Evolutionary conservation across 2,329 filamentous ascomycete genomes (phyloP).

Genomic region (Phaeoacremonium minimum): DNA sequence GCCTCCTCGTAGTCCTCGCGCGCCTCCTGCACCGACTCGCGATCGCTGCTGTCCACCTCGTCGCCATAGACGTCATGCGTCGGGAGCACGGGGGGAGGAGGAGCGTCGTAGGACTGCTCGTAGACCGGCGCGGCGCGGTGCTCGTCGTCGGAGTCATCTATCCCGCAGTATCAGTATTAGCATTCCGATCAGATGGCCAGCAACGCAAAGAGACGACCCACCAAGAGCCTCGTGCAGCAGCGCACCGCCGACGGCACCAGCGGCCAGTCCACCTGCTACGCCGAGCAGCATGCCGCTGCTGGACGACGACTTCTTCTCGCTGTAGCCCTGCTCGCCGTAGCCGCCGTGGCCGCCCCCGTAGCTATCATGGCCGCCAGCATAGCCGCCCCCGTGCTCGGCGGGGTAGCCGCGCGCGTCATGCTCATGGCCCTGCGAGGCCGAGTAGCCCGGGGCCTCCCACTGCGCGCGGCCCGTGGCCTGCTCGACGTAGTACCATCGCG

Average conservation of each 20-base stretch:
- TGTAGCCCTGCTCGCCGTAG: conserved; percentile 9
- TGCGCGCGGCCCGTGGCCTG: conserved; percentile 52
- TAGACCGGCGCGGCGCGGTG: conserved; percentile 2
- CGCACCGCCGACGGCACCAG: conserved; percentile 53
- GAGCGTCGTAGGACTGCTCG: neutral
- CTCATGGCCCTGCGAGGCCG: conserved; percentile 12
- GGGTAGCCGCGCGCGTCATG: conserved; percentile 10
- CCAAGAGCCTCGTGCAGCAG: conserved; percentile 50
- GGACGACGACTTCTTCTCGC: conserved; percentile 31
- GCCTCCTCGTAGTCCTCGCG: conserved; percentile 39
- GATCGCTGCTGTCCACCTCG: conserved; percentile 35
- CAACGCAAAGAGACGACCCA: conserved; percentile 28
- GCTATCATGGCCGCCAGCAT: conserved; percentile 4
- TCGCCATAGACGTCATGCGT: conserved; percentile 33
- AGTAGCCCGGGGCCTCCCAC: conserved; percentile 41
- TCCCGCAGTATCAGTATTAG: conserved; percentile 13
- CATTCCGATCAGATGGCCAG: neutral
- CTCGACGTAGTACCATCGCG: conserved; percentile 51
- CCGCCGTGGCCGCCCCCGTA: conserved; percentile 5
- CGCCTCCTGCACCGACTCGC: conserved; percentile 35
- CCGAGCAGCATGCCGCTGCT: conserved; percentile 48
- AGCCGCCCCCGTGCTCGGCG: conserved; percentile 4
- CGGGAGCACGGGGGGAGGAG: conserved; percentile 29
- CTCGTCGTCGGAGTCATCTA: conserved; percentile 13
- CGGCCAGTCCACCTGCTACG: conserved; percentile 52